Evolutionary conservation across 345 rosid genomes (phyloP), one percentile per base, ranked within the genome.

Genomic region (Lepidium africanum): DNA sequence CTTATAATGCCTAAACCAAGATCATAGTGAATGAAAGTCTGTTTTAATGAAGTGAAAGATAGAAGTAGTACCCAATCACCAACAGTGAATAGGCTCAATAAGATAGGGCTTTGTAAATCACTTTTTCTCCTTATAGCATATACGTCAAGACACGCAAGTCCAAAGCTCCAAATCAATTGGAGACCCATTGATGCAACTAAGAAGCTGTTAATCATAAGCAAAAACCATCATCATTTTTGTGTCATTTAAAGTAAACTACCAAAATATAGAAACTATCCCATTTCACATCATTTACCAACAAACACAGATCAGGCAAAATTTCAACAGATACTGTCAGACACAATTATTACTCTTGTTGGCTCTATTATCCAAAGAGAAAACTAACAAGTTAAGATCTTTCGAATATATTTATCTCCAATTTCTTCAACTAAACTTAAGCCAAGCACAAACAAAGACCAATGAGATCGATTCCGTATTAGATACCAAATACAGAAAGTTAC

Each of bases 161-260:
- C 98, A 77, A 92, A 85, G 84, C 98, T 92, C 97, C 98, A 92
- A 46, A 90, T 61, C 65, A 86, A 68, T 80, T 92, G 97, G 77
- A 92, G 93, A 61, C 98, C 98, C 98, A 92, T 90, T 3, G 98
- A 92, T 39, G 96, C 97, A 67, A 92, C 84, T 77, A 92, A 88
- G 76, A 85, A 92, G 82, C 97, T 92, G 89, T 68, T 30, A 77
- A 68, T 56, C 77, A 59, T 62, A 39, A n/a, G 3, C 35, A 36
- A 33, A 25, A 41, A 10, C 7, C 8, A 52, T 52, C 61, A 70
- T 39, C 41, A 39, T 7, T 10, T 52, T 0, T 27, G 12, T 15
- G 6, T 8, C 61, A 41, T 54, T 40, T 10, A 9, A 62, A 12
- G 17, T 25, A 30, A 23, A 9, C 9, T 14, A 41, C 54, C 36